These are phyloP conservation scores for Podaxis sp. DNA, from an alignment of 768 basidiomycete genomes.

Conservation along the genomic window DNA sequence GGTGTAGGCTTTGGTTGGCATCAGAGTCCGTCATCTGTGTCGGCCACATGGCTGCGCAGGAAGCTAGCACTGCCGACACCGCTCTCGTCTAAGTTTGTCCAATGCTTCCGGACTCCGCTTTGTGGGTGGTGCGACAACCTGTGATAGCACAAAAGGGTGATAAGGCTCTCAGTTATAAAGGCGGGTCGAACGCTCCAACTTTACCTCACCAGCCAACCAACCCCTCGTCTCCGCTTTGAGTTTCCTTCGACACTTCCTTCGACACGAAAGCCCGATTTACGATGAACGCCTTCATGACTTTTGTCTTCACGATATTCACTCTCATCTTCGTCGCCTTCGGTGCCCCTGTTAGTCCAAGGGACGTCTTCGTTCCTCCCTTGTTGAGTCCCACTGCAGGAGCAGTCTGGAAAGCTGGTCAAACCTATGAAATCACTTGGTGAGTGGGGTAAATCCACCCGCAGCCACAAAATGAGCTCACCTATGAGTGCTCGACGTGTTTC, in stretches of 20 bases:
- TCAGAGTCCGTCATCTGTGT: conserved; percentile 5
- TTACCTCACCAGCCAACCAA: conserved; percentile 12
- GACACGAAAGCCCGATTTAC: background rate
- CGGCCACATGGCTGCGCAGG: conserved; percentile 14
- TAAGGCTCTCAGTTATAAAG: conserved; percentile 7
- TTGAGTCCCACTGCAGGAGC: conserved; percentile 23
- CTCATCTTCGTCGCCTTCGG: conserved; percentile 24
- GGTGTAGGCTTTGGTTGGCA: conserved; percentile 11
- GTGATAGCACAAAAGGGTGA: background rate
- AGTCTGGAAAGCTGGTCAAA: conserved; percentile 28
- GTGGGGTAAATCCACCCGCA: conserved; percentile 7
- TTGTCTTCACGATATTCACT: conserved; percentile 24
- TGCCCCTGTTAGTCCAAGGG: conserved; percentile 25
- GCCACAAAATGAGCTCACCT: background rate
- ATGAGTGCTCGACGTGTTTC: background rate
- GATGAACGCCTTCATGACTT: conserved; percentile 17
- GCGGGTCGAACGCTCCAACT: background rate
- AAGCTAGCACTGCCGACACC: conserved; percentile 8
- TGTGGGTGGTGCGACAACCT: background rate
- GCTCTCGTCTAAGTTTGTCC: conserved; percentile 10
- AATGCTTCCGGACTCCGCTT: conserved; percentile 11
- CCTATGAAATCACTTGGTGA: conserved; percentile 31
- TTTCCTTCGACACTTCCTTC: background rate
- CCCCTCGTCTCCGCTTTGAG: background rate
- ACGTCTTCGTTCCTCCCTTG: conserved; percentile 33